Percentiles rank a stretch among this genome's conserved stretches.
Conservation (phyloP, 2,329 filamentous ascomycete genomes). For the Apiospora saccharicola region DNA sequence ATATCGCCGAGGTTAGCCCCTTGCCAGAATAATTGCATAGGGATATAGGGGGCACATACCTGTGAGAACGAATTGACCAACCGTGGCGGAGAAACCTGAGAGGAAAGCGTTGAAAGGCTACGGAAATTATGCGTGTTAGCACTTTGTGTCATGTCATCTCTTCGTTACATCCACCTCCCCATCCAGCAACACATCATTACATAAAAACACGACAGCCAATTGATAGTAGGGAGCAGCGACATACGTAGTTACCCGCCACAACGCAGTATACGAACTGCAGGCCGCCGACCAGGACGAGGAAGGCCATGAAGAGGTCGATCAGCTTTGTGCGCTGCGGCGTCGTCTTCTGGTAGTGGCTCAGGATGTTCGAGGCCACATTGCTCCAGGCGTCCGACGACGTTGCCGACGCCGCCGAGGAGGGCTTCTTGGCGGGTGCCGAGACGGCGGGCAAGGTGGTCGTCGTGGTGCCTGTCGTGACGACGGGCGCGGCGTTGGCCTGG, state of each 20-base stretch:
- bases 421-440: slow-evolving; percentile 33
- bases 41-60: slow-evolving; percentile 58
- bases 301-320: slow-evolving; percentile 88
- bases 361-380: slow-evolving; percentile 74
- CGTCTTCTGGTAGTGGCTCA: slow-evolving; percentile 77
- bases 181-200: no score
- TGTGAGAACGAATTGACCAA: slow-evolving; percentile 97
- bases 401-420: slow-evolving; percentile 35
- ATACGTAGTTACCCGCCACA: slow-evolving; percentile 90
- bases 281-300: slow-evolving; percentile 84
- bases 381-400: slow-evolving; percentile 45
- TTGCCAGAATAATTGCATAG: background rate
- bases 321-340: slow-evolving; percentile 93
- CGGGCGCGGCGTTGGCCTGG: slow-evolving; percentile 23
- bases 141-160: background rate
- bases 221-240: slow-evolving; percentile 45
- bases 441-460: slow-evolving; percentile 29
- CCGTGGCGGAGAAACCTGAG: slow-evolving; percentile 90
- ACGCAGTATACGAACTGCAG: slow-evolving; percentile 95
- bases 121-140: slow-evolving; percentile 34
- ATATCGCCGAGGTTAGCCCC: slow-evolving; percentile 27
- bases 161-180: background rate
- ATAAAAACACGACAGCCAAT: background rate
- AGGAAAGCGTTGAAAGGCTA: slow-evolving; percentile 99
- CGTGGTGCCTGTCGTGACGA: slow-evolving; percentile 28